phyloP scores from a whole-genome alignment of 441 rosid species.

The Bruguiera hainesii region DNA sequence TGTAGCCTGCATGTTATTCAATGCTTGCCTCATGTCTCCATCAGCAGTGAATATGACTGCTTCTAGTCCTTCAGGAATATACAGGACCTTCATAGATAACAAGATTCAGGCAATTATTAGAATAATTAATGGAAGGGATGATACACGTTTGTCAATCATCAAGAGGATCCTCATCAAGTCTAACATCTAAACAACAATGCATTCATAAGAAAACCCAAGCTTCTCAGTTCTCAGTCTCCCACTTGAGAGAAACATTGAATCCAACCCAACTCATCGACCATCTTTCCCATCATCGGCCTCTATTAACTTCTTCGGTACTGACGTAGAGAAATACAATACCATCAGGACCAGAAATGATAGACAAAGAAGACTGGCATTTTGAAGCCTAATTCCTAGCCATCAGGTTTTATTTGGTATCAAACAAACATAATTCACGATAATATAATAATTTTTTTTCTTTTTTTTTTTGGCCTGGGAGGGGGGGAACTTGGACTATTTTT shows the following conservation, averaged over 20 bases:
- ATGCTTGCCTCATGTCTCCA: conserved; percentile 99
- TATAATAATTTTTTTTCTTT: too few relatives aligned
- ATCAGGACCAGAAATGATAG: not conserved
- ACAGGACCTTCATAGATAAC: conserved; percentile 63
- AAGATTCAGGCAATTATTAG: conserved; percentile 4
- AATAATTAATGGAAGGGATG: not conserved
- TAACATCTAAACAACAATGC: not conserved
- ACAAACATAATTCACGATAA: not conserved
- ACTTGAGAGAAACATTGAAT: not conserved
- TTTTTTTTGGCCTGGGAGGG: too few relatives aligned
- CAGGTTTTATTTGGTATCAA: not conserved
- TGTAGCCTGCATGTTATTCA: conserved; percentile 96
- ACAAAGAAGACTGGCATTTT: not conserved
- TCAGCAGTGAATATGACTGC: conserved; percentile 97
- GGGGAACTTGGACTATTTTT: too few relatives aligned
- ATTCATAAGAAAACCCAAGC: not conserved
- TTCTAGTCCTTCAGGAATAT: conserved; percentile 95
- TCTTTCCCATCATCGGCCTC: not conserved
- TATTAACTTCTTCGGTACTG: not conserved
- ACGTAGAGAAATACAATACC: not conserved
- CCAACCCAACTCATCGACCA: not conserved
- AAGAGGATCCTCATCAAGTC: not conserved
- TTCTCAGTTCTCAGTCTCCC: not conserved
- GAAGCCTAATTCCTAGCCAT: not conserved
- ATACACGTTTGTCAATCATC: not conserved